A percentile compares a stretch with the other conserved stretches of the same genome.
Evolutionary conservation across 2,329 filamentous ascomycete genomes (phyloP).

Genomic region (Fusarium sororula): DNA sequence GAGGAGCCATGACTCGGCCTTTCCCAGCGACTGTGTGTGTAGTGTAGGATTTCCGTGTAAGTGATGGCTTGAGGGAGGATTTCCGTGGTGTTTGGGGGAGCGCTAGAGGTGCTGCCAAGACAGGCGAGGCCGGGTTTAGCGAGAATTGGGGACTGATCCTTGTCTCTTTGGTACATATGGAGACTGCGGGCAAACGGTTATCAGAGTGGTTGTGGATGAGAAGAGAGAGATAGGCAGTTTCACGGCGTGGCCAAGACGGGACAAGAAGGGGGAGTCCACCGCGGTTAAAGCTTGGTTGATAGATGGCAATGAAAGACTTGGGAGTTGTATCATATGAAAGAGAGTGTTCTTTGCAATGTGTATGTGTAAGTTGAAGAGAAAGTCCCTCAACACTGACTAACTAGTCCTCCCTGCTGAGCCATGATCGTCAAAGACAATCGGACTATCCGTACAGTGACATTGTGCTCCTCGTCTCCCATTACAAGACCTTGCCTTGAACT

Average conservation of each 20-base stretch:
- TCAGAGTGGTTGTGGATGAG: neutral
- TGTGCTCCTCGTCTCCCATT: neutral
- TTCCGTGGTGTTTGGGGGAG: conserved; percentile 8
- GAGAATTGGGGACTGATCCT: conserved; percentile 6
- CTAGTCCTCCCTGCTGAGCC: conserved; percentile 1
- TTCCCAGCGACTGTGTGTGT: conserved; percentile 6
- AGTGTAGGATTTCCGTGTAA: neutral
- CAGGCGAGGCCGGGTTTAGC: conserved; percentile 7
- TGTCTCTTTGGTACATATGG: neutral
- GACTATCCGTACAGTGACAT: conserved; percentile 8
- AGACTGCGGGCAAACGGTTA: conserved; percentile 16
- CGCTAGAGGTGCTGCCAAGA: conserved; percentile 30
- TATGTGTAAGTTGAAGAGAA: neutral
- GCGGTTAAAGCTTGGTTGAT: conserved; percentile 1
- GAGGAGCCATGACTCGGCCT: conserved; percentile 38
- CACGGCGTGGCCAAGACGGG: conserved; percentile 18
- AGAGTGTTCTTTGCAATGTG: neutral
- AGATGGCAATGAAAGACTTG: neutral
- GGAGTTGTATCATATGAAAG: neutral
- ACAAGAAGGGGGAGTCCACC: conserved; percentile 5
- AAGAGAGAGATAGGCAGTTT: conserved; percentile 33
- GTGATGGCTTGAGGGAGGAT: conserved; percentile 16
- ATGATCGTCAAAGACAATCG: neutral
- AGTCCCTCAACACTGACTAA: neutral
- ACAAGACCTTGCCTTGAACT: neutral